Conservation (phyloP, 2,329 filamentous ascomycete species). For the Botryosphaeria dothidea region DNA sequence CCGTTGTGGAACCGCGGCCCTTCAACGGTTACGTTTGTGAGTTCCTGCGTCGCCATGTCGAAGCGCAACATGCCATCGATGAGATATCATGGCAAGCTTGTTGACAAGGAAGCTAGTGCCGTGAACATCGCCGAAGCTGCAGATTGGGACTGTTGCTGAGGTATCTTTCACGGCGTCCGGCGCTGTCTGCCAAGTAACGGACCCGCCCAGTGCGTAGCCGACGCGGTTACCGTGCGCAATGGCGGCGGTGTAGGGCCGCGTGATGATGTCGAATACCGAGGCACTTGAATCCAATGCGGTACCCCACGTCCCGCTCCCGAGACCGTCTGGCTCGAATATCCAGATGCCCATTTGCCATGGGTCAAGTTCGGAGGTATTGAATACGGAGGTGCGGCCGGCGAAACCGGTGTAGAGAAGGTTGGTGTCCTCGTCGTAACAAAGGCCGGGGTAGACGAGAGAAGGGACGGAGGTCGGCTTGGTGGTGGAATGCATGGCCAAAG, state of each 20-base stretch:
- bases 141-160: too few relatives aligned
- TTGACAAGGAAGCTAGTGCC: too few relatives aligned
- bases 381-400: slow-evolving; percentile 14
- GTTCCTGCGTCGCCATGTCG: slow-evolving; percentile 11
- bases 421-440: slow-evolving; percentile 16
- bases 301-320: slow-evolving; percentile 17
- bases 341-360: slow-evolving; percentile 14
- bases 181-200: not conserved
- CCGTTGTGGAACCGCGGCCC: slow-evolving; percentile 6
- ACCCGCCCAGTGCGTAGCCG: slow-evolving; percentile 20
- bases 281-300: not conserved
- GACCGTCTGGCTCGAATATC: slow-evolving; percentile 19
- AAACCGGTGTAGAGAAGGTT: slow-evolving; percentile 18
- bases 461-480: slow-evolving; percentile 18
- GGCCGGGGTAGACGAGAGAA: slow-evolving; percentile 10
- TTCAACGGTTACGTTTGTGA: slow-evolving; percentile 16
- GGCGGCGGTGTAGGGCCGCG: slow-evolving; percentile 12
- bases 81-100: not conserved
- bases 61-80: slow-evolving; percentile 19
- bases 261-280: slow-evolving; percentile 9
- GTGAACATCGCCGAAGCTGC: too few relatives aligned
- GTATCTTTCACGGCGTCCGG: not conserved
- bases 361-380: not conserved
- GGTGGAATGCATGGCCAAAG: slow-evolving; percentile 12
- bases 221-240: slow-evolving; percentile 17